phyloP scores from a whole-genome alignment of 768 basidiomycete species.

The Mrakia hoshinonis region DNA sequence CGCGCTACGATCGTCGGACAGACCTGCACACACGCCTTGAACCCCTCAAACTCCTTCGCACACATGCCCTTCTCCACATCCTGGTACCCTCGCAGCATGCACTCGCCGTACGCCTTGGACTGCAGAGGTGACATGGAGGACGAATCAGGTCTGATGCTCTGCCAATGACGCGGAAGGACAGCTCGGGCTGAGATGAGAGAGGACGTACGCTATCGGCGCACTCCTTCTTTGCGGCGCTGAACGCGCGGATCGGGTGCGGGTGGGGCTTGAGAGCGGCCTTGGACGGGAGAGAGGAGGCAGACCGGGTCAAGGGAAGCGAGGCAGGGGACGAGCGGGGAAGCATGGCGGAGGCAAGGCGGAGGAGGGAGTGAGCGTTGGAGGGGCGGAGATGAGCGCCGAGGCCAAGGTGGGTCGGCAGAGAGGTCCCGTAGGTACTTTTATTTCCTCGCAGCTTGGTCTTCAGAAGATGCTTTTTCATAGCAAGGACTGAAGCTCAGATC shows the following conservation, averaged over 20 bases:
- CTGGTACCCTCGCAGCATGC: slow-evolving; percentile 69
- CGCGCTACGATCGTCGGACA: background rate
- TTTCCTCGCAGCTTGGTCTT: too few species aligned
- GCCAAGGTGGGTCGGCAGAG: too few species aligned
- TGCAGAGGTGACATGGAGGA: background rate
- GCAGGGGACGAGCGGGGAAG: background rate
- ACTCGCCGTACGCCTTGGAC: slow-evolving; percentile 62
- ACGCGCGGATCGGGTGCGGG: slow-evolving; percentile 12
- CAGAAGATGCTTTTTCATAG: too few species aligned
- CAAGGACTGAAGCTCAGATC: too few species aligned
- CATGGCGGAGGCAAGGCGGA: background rate
- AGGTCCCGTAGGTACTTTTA: too few species aligned
- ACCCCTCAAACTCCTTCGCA: slow-evolving; percentile 70
- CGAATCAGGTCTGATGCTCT: too few species aligned
- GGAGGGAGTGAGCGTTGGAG: background rate
- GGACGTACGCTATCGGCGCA: slow-evolving; percentile 20
- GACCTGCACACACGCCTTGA: slow-evolving; percentile 65
- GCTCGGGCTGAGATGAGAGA: background rate
- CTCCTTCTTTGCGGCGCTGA: slow-evolving; percentile 4
- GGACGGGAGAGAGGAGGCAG: background rate
- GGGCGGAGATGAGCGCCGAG: background rate
- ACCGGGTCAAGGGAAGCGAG: background rate
- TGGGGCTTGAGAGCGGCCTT: slow-evolving; percentile 2
- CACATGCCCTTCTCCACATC: slow-evolving; percentile 80
- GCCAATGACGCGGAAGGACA: background rate